Base-by-base conservation (phyloP, 2,329 filamentous ascomycete genomes). In the Bipolaris oryzae region DNA sequence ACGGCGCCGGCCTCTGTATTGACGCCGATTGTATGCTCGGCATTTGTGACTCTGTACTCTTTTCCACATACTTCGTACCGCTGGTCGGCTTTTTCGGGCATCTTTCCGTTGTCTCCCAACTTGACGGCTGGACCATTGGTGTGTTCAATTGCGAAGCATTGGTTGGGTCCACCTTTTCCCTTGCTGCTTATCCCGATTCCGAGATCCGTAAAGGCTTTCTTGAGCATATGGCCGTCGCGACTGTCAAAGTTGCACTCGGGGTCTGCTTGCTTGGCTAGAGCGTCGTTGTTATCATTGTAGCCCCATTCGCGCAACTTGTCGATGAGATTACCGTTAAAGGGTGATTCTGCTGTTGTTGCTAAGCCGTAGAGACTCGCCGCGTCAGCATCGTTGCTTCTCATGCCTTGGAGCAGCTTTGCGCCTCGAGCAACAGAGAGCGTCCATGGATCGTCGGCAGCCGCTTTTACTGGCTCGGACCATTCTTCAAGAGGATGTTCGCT, bases 131-230 rank as follows among this genome's bases (percentile, higher is more conserved):
- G 49, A 13, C 58, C 45, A 33, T 60, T 35, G 31, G 28, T 37
- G 42, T 69, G 67, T 45, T 66, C 50, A 15, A 64, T 55, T 0
- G 39, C 23, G 33, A 64, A 68, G 23, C 57, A 59, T 9, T 64
- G 48, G 35, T 66, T 66, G 4, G 61, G 49, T 2, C 63, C 61
- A 9, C 57, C 56, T 10, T 53, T 13, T 7, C 34, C 4, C 41
- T 56, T 63, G 5, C 60, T 58, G n/a, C 44, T 47, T 1, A 50
- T 61, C 3, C 47, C 43, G 1, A 66, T 54, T 7, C 44, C 39
- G 2, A 66, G 37, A 3, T 55, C 60, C 10, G 9, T 3, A 13
- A 62, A 60, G 25, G 39, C 25, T 15, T 15, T 37, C 20, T 53
- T 56, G 3, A 62, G 49, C 37, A 50, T 53, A 16, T 62, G 57